Evolutionary conservation across 192 early-diverging fungal species (phyloP).

Genomic region (Backusella luteola): DNA sequence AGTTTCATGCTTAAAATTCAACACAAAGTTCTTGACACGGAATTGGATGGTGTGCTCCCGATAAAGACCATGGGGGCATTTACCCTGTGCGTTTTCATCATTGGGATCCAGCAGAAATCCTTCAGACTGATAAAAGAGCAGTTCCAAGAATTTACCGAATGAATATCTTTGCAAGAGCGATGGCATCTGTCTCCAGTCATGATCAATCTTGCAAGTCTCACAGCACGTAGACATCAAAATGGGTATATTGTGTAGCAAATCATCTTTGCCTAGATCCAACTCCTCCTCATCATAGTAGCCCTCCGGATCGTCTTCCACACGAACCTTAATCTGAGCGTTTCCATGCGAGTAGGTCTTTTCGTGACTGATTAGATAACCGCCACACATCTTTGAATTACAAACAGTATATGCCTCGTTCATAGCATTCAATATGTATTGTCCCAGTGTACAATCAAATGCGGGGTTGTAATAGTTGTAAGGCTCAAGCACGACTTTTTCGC

Average conservation of each 20-base stretch:
- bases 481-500: slow-evolving; percentile 68
- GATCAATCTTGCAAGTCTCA: background rate
- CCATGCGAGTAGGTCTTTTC: slow-evolving; percentile 86
- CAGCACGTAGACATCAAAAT: slow-evolving; percentile 2
- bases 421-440: slow-evolving; percentile 84
- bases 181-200: slow-evolving; percentile 53
- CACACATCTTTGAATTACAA: slow-evolving; percentile 75
- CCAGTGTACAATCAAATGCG: slow-evolving; percentile 78
- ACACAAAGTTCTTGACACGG: slow-evolving; percentile 67
- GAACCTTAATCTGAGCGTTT: slow-evolving; percentile 71
- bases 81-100: slow-evolving; percentile 57
- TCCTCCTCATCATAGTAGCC: background rate
- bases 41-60: slow-evolving; percentile 83
- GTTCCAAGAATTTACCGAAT: slow-evolving; percentile 96
- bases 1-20: slow-evolving; percentile 75
- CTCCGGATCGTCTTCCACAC: slow-evolving; percentile 35
- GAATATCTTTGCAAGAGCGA: slow-evolving; percentile 89
- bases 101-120: background rate
- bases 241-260: slow-evolving; percentile 3
- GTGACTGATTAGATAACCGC: slow-evolving; percentile 76
- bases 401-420: slow-evolving; percentile 60
- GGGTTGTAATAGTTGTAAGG: slow-evolving; percentile 75
- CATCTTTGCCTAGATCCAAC: slow-evolving; percentile 1
- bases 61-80: slow-evolving; percentile 82
- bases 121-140: slow-evolving; percentile 79